These are phyloP conservation scores for Takashimella tepidaria DNA, from an alignment of 1,284 basidiomycete species.

Conservation along the genomic window DNA sequence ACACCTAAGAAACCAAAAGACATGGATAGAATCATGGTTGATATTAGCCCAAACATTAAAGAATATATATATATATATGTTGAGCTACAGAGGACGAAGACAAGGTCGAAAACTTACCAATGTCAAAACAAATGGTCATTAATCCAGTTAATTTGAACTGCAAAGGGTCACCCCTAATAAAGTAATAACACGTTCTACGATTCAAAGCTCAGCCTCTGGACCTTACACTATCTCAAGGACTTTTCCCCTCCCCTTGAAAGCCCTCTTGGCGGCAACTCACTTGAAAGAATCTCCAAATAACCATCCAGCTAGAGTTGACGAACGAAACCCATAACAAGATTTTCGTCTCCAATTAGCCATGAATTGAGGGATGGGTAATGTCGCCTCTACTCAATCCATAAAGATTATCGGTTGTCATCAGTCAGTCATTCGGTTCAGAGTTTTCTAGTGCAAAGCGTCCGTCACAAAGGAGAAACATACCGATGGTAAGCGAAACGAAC, in stretches of 20 bases:
- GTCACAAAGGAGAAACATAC: conserved; percentile 12
- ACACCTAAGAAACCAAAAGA: conserved; percentile 22
- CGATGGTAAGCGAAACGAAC: conserved; percentile 51
- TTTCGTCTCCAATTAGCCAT: conserved; percentile 50
- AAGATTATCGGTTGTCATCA: too few species aligned
- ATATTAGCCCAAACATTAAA: too few species aligned
- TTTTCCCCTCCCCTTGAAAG: too few species aligned
- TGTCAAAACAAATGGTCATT: conserved; percentile 45
- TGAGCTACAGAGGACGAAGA: too few species aligned
- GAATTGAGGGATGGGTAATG: conserved; percentile 53
- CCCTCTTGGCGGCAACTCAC: too few species aligned
- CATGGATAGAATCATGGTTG: too few species aligned
- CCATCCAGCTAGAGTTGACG: conserved; percentile 49
- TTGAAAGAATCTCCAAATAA: conserved; percentile 49
- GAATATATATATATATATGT: too few species aligned
- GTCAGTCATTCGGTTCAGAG: too few species aligned
- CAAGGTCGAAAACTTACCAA: conserved; percentile 22
- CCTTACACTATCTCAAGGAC: too few species aligned
- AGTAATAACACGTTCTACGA: conserved; percentile 49
- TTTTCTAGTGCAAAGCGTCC: too few species aligned
- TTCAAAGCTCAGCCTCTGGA: too few species aligned
- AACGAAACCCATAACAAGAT: conserved; percentile 51
- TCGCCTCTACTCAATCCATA: conserved; percentile 47
- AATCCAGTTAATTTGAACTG: conserved; percentile 50
- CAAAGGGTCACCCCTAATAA: conserved; percentile 47